Conservation (phyloP, 192 early-diverging fungal genomes). For the Coemansia sp. region DNA sequence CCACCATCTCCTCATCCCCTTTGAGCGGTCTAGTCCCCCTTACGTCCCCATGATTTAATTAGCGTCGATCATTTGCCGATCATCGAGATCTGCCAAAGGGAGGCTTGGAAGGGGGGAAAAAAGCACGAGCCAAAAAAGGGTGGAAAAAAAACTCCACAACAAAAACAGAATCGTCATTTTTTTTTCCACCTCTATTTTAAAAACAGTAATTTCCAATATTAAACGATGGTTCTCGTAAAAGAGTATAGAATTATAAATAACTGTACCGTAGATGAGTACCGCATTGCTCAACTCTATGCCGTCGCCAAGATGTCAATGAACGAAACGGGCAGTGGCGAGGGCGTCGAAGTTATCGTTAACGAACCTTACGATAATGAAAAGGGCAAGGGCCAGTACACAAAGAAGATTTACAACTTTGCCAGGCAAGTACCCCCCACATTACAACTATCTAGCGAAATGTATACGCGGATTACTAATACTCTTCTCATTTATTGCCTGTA, state of each 20-base stretch:
- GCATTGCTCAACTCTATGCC: constrained; percentile 72
- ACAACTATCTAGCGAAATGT: no score
- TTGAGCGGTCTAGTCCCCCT: neutral
- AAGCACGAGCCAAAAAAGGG: neutral
- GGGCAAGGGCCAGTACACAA: constrained; percentile 77
- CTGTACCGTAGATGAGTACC: constrained; percentile 72
- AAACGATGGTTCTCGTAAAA: constrained; percentile 63
- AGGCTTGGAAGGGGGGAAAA: neutral
- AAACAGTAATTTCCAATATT: neutral
- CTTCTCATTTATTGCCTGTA: constrained; percentile 22
- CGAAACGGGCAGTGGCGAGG: constrained; percentile 77
- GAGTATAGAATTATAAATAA: constrained; percentile 77
- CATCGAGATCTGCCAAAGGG: neutral
- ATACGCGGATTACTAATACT: neutral
- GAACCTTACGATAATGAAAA: constrained; percentile 73
- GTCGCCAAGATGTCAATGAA: constrained; percentile 74
- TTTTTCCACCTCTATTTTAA: no score
- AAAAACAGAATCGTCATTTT: neutral
- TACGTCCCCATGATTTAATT: neutral
- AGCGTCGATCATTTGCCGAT: neutral
- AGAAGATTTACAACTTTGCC: constrained; percentile 68
- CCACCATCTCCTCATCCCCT: neutral
- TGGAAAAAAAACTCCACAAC: no score
- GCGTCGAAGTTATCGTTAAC: constrained; percentile 74
- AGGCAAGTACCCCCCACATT: constrained; percentile 20